Percentiles rank a stretch among this genome's conserved stretches.
Conservation (phyloP, 208 protist species). For the Tritrichomonas foetus region DNA sequence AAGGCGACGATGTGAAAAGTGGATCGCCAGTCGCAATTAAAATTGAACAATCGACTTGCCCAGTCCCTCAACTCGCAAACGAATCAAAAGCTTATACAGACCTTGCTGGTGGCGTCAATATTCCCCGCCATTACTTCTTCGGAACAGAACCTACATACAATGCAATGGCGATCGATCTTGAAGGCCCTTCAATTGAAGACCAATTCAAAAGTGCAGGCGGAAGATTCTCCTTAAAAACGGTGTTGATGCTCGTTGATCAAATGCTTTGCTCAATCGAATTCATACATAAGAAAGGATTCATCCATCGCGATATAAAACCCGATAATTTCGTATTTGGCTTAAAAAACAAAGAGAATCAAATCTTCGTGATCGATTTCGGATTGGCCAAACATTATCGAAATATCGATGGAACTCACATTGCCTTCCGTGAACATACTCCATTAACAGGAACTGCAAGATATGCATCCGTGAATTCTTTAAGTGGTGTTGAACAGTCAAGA, state of each 20-base stretch:
- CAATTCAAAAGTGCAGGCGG: constrained; percentile 79
- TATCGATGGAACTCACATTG: constrained; percentile 88
- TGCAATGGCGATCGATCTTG: constrained; percentile 96
- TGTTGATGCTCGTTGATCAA: constrained; percentile 94
- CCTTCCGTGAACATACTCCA: constrained; percentile 95
- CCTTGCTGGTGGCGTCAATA: constrained; percentile 73
- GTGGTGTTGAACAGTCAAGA: constrained; percentile 86
- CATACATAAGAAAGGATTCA: constrained; percentile 88
- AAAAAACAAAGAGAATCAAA: constrained; percentile 57
- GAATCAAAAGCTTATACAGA: constrained; percentile 64
- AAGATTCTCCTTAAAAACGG: constrained; percentile 83
- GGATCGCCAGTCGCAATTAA: constrained; percentile 42
- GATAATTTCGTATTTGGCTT: constrained; percentile 97
- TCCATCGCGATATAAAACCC: constrained; percentile 90
- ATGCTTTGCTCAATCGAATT: constrained; percentile 72
- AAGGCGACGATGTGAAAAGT: constrained; percentile 19
- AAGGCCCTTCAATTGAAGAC: constrained; percentile 93
- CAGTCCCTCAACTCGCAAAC: constrained; percentile 74
- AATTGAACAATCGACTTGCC: constrained; percentile 61
- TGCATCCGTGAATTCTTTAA: constrained; percentile 97
- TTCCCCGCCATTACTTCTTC: constrained; percentile 83
- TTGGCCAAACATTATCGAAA: constrained; percentile 98
- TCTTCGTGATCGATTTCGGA: constrained; percentile 60
- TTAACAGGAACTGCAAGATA: constrained; percentile 98
- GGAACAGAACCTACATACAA: constrained; percentile 89